phyloP scores from a whole-genome alignment of 331 rosid species.

The Pyrus hybrid region DNA sequence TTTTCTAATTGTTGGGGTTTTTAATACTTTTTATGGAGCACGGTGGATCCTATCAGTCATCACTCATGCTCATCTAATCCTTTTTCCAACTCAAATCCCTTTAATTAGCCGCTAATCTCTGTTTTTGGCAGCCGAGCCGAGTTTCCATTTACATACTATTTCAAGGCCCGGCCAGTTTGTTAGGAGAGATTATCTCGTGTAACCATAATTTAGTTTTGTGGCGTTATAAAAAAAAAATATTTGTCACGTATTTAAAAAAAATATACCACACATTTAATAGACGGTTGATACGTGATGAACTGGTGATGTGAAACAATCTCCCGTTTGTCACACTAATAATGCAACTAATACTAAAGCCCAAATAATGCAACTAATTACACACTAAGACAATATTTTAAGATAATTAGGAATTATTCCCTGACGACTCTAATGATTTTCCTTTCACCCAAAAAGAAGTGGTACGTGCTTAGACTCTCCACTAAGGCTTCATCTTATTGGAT shows the following conservation, averaged over 20 bases:
- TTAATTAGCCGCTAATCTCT: slow-evolving; percentile 29
- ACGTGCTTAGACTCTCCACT: slow-evolving; percentile 17
- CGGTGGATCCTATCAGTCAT: slow-evolving; percentile 44
- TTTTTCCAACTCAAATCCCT: slow-evolving; percentile 25
- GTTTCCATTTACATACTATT: background rate
- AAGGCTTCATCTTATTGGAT: slow-evolving; percentile 13
- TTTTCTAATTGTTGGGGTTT: slow-evolving; percentile 31
- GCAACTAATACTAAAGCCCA: background rate
- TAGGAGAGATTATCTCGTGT: too few relatives aligned
- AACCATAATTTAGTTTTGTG: too few relatives aligned
- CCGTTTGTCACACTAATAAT: background rate
- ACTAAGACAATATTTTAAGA: too few relatives aligned
- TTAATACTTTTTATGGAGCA: slow-evolving; percentile 21
- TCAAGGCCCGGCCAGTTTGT: background rate
- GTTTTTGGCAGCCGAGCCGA: slow-evolving; percentile 18
- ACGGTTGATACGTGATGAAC: too few relatives aligned
- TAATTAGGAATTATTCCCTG: too few relatives aligned
- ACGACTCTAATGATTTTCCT: background rate
- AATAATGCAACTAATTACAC: too few relatives aligned
- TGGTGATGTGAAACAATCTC: too few relatives aligned
- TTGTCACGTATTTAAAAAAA: too few relatives aligned
- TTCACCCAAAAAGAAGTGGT: slow-evolving; percentile 7
- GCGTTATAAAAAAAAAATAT: too few relatives aligned
- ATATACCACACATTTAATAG: too few relatives aligned
- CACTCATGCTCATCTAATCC: slow-evolving; percentile 32